Base-by-base conservation (phyloP, 148 eudicot genomes). In the Camellia sinensis region DNA sequence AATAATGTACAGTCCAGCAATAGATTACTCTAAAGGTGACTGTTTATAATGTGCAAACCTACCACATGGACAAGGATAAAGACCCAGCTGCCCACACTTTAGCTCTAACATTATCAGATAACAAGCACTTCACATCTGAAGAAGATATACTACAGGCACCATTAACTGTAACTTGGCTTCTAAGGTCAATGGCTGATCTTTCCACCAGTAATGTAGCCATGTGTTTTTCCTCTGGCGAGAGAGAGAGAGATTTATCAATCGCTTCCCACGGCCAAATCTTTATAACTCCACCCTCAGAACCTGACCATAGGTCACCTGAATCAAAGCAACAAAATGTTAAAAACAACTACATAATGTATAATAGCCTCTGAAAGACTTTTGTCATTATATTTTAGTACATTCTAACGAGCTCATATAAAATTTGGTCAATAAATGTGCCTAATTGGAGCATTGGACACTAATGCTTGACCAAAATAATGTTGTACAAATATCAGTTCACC, bases 201-300 rank as follows among this genome's bases (percentile, higher is more conserved):
- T 97, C 99, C 65, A 97, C 91, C 48, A 97, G 80, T 85, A 97
- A 79, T 77, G 99, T 85, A 65, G 99, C 97, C 95, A 97, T 94
- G 85, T 92, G 95, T 68, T 87, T 92, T 81, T 97, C 99, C 78
- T 97, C 98, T 3, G 89, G 88, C 12, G 98, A 91, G 48, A 97
- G 87, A 83, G 98, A 87, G 13, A 92, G 88, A 11, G 98, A 94
- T 81, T 97, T 97, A 82, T 91, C 95, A 53, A 97, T 82, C 7
- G 95, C 79, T 81, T 97, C 99, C 97, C 95, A 97, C 0, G 98
- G 91, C 98, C 99, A 97, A 18, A 97, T 87, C 71, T 86, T 89
- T 80, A 97, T 92, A 65, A 80, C 79, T 22, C 99, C 99, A 11
- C 90, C 90, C 84, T 97, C 99, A 64, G 88, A 89, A 65, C 98